Conservation (phyloP, 805 yeast species). For the Sungouiozyma intestinalis region DNA sequence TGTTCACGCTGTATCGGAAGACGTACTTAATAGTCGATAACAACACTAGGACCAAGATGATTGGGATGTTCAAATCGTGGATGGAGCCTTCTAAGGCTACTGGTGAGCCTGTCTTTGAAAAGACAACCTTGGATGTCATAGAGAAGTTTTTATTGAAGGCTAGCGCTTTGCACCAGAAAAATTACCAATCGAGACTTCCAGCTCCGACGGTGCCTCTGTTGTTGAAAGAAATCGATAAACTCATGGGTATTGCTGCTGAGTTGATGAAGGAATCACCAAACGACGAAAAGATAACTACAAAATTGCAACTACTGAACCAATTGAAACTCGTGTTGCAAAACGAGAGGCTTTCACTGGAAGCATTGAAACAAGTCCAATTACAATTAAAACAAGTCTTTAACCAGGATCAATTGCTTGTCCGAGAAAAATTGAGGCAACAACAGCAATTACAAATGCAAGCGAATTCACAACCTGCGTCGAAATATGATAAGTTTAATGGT, state of each 20-base stretch:
- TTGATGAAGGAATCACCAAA: slow-evolving; percentile 24
- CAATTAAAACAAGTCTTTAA: slow-evolving; percentile 32
- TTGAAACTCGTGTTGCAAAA: slow-evolving; percentile 28
- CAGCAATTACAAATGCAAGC: slow-evolving; percentile 21
- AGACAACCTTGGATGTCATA: slow-evolving; percentile 56
- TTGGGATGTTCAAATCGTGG: slow-evolving; percentile 83
- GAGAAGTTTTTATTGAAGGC: slow-evolving; percentile 62
- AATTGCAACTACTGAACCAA: slow-evolving; percentile 29
- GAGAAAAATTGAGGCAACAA: slow-evolving; percentile 18
- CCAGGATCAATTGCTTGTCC: slow-evolving; percentile 28
- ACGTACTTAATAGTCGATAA: slow-evolving; percentile 76
- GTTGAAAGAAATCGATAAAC: slow-evolving; percentile 28
- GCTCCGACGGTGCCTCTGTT: slow-evolving; percentile 26
- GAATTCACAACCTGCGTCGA: slow-evolving; percentile 12
- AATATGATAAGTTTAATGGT: slow-evolving; percentile 10
- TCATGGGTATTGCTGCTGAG: slow-evolving; percentile 27
- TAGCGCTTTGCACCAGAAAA: slow-evolving; percentile 35
- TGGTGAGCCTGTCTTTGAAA: slow-evolving; percentile 54
- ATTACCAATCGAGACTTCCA: slow-evolving; percentile 21
- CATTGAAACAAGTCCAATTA: slow-evolving; percentile 30
- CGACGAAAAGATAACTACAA: slow-evolving; percentile 26
- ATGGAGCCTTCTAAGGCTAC: slow-evolving; percentile 41
- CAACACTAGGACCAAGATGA: slow-evolving; percentile 58
- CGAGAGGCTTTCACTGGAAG: slow-evolving; percentile 25
- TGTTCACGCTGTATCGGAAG: slow-evolving; percentile 56